Base-by-base conservation (phyloP, 495 filamentous ascomycete genomes). In the Beverwykella pulmonaria region DNA sequence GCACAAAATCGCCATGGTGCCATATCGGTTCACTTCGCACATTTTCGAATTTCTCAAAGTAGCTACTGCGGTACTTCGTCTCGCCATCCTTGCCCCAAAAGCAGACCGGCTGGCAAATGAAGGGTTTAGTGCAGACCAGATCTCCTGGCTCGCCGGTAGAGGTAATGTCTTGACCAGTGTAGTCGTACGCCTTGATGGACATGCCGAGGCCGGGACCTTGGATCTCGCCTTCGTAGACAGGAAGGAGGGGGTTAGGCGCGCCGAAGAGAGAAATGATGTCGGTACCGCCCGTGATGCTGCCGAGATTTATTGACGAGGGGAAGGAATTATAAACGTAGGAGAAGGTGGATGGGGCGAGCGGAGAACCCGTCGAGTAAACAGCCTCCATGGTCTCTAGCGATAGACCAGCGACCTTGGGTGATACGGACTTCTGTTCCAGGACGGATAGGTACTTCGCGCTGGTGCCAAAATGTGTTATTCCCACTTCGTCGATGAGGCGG, bases 191-290 rank as follows among this genome's bases (percentile, higher is more conserved):
- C 55, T 81, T 81, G 27, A 97, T 87, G 10, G 90, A 91, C 94
- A 98, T 97, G 17, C 92, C 94, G 1, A 98, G 85, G 19, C 90
- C 92, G 17, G 87, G 85, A 59, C 88, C 92, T 79, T 98, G 94
- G 53, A 98, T 92, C 71, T 98, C 92, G 36, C 94, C 93, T 25
- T 82, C 81, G 72, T 90, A 84, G 26, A 98, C 93, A 0, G 94
- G 92, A n/a, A 90, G 79, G 2, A 97, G 84, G 0, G 92, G 91
- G 55, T 88, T 92, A 0, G 92, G 88, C 0, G 89, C 89, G 62
- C 92, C 92, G 75, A 97, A 98, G 36, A 97, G 82, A 0, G 92
- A 97, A 64, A 97, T 88, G 70, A 98, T 97, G 76, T 97, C 92
- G 1, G 92, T 97, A 29, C 92, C 92, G 36, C 91, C 91, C 0